Base-by-base conservation (phyloP, 1,139 yeast genomes). In the Blastobotrys illinoisensis region DNA sequence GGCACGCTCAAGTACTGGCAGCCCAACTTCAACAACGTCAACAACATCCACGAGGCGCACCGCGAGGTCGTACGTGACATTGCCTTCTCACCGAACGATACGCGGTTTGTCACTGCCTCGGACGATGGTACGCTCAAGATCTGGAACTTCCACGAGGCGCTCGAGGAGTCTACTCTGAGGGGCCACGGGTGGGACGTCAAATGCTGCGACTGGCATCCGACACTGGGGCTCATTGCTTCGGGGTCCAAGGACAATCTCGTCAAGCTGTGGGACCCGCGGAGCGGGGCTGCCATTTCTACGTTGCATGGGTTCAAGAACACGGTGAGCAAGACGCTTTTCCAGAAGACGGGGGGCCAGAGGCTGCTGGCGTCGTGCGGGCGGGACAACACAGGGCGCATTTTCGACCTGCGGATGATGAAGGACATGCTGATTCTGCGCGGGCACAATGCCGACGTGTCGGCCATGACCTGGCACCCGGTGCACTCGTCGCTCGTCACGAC, bases 131-230 rank as follows among this genome's bases (percentile, higher is more conserved):
- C 86, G 5, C 73, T 93, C 56, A 93, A 93, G 67, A 84, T 93
- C 48, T 93, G 98, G 98, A 89, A 91, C 69, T 93, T 93, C 71
- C 86, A 88, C 67, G 88, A 87, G 61, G 97, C 96, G 50, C 76
- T 81, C 56, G 96, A 89, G 64, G 99, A 93, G 67, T 72, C 89
- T 48, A 78, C 82, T 0, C 76, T 93, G 51, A 79, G 83, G 24
- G 99, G 98, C 0, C 99, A 93, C 71, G 97, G 95, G 67, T 93
- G 99, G 99, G 99, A 93, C 72, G 97, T 93, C 32, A 93, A 93
- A 68, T 83, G 93, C 56, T 90, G 96, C 53, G 98, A 93, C 69
- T 93, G 99, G 99, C 99, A 93, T 70, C 88, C 95, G 6, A 77
- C 80, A 16, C 73, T 89, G 69, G 97, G 98, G 0, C 77, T 95